Percentiles rank a stretch among this genome's conserved stretches.
These are phyloP conservation scores for Gracilaria domingensis DNA, from an alignment of 23 red algal genomes.

Conservation along the genomic window DNA sequence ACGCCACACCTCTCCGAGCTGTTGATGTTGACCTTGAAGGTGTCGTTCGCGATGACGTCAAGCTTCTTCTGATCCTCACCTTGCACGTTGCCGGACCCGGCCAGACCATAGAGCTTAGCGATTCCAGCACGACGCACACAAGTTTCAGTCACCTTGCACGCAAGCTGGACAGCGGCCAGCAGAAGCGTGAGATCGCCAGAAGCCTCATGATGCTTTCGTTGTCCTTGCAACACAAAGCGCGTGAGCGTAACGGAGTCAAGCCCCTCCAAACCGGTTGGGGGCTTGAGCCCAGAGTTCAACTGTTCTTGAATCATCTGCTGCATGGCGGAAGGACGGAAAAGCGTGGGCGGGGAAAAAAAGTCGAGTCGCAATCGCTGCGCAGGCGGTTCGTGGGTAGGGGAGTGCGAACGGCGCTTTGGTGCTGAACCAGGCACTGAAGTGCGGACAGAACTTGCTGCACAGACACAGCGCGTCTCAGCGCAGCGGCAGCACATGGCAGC, in stretches of 20 bases:
- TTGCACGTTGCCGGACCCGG: conserved; percentile 92
- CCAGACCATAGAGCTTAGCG: conserved; percentile 93
- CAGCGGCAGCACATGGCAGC: conserved; percentile 14
- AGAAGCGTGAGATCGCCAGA: conserved; percentile 90
- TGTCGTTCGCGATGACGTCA: conserved; percentile 99
- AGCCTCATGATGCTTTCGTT: conserved; percentile 84
- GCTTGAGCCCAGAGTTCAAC: conserved; percentile 49
- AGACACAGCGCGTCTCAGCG: neutral
- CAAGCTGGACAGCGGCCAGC: conserved; percentile 91
- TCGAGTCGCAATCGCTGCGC: neutral
- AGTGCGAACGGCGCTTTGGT: neutral
- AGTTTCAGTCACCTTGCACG: conserved; percentile 97
- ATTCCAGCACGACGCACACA: conserved; percentile 97
- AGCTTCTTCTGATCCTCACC: conserved; percentile 99
- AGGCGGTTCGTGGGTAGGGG: neutral
- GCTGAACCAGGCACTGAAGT: neutral
- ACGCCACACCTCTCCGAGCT: conserved; percentile 85
- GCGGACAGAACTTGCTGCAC: neutral
- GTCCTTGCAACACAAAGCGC: conserved; percentile 94
- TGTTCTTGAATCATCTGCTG: conserved; percentile 16
- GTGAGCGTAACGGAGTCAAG: conserved; percentile 95
- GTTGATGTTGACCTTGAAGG: conserved; percentile 94
- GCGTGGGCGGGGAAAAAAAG: neutral
- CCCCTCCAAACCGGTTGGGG: conserved; percentile 86
- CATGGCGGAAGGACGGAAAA: neutral